Base-by-base conservation (phyloP, 192 early-diverging fungal genomes). In the Coemansia sp. region DNA sequence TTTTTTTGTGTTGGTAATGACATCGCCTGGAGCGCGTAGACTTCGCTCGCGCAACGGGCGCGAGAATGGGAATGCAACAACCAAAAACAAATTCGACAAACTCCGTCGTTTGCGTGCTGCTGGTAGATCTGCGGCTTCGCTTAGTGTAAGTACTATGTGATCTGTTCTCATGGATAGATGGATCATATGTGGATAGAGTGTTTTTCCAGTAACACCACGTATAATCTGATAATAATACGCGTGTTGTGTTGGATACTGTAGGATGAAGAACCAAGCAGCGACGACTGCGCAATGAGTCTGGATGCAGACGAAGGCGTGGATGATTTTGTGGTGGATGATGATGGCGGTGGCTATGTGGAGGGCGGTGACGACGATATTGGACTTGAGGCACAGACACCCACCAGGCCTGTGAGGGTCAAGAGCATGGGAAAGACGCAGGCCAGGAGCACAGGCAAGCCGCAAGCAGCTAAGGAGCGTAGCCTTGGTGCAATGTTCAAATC, bases 321-420 rank as follows among this genome's bases (percentile, higher is more conserved):
- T 54, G 76, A 76, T 54, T 83, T 83, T 59, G 73, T 83, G 7
- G 73, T 78, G 24, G 70, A 83, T 58, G 81, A 83, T 51, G 73
- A 78, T 26, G 73, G 71, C 9, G 52, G 64, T n/a, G 75, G 72
- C 2, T 78, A 75, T 56, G 61, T 57, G 2, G 73, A 81, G 44
- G 51, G 48, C 14, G 56, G 69, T 14, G 5, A 12, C 2, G 75
- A 78, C 44, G 81, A 75, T 26, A 75, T 77, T 25, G 75, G 63
- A 16, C 55, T 58, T n/a, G 59, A 14, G 25, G 47, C 38, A 9
- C 55, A 54, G 23, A 50, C 56, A n/a, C 62, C 57, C 25, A 26
- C 50, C 0, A 58, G 54, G 25, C 57, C 32, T 12, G 49, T 10
- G 12, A 1, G 48, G 14, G 9, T 52, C 54, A 65, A 54, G 48